Base-by-base conservation (phyloP, 83 land plant species). In the Picea engelmannii region DNA sequence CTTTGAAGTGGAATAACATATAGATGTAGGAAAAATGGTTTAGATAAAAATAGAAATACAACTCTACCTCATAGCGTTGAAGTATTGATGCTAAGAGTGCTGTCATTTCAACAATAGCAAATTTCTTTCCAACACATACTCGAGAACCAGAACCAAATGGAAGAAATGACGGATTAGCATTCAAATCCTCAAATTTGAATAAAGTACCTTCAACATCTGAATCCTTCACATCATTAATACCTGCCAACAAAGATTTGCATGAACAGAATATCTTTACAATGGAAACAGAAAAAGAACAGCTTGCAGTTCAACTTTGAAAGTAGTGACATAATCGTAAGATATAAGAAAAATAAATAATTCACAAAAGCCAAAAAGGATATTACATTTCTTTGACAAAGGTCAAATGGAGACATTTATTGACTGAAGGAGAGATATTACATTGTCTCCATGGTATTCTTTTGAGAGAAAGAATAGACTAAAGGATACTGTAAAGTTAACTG, bases 91-190 rank as follows among this genome's bases (percentile, higher is more conserved):
- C 94, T 84, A 90, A 76, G 20, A 92, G 42, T 11, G 84, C 40
- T 16, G 87, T 78, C 47, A 92, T 81, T 74, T 76, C 86, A 61
- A 74, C 74, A 66, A 83, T 77, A 4, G 87, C 87, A 76, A 88
- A 86, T 78, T 78, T 86, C 82, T 85, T 81, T 16, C 92, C 90
- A 81, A 92, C 80, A 81, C 92, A 92, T 23, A 88, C 88, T 6
- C 92, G 88, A 66, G 83, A 58, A 66, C 94, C 92, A 81, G 83
- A 87, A 24, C 94, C 94, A 85, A 92, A 92, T 65, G 90, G 89
- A 69, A 92, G 92, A 80, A 92, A 92, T 12, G 87, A 86, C 21
- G 83, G 74, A 82, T 85, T 85, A 16, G 58, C 66, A 70, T 83
- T 82, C 71, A 83, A 83, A 52, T 80, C 82, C 75, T 78, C 81